Percentiles rank a stretch among this genome's conserved stretches.
These are phyloP conservation scores for Ustilago cynodontis DNA, from an alignment of 1,284 basidiomycete genomes.

Conservation along the genomic window DNA sequence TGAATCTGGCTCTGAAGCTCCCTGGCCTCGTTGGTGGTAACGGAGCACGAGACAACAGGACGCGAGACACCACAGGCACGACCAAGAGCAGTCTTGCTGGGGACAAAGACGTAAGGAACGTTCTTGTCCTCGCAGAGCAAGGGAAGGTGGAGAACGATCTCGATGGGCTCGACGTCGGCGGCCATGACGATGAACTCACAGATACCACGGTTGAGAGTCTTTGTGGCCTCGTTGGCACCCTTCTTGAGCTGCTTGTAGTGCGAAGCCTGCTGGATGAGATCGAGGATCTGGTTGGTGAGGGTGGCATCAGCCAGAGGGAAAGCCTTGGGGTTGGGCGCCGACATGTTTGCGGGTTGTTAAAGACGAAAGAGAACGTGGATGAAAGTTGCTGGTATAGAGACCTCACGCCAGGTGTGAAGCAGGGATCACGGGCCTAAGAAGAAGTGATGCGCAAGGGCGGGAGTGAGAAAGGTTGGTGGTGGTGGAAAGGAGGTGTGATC, in stretches of 20 bases:
- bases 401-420: slow-evolving; percentile 52
- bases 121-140: slow-evolving; percentile 99
- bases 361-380: neutral
- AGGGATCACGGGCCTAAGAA: slow-evolving; percentile 54
- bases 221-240: slow-evolving; percentile 94
- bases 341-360: slow-evolving; percentile 38
- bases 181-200: slow-evolving; percentile 98
- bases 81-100: slow-evolving; percentile 92
- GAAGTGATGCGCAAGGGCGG: slow-evolving; percentile 9
- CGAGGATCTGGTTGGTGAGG: slow-evolving; percentile 90
- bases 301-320: slow-evolving; percentile 91
- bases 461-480: slow-evolving; percentile 14
- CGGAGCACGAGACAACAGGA: slow-evolving; percentile 93
- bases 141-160: slow-evolving; percentile 96
- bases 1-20: slow-evolving; percentile 92
- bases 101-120: slow-evolving; percentile 95
- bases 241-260: slow-evolving; percentile 99
- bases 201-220: slow-evolving; percentile 98
- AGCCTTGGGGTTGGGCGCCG: slow-evolving; percentile 78
- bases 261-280: slow-evolving; percentile 71
- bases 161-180: slow-evolving; percentile 89
- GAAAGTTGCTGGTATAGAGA: slow-evolving; percentile 21
- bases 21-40: slow-evolving; percentile 94
- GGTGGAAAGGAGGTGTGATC: slow-evolving; percentile 6
- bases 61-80: slow-evolving; percentile 95